phyloP scores from a whole-genome alignment of 2,329 filamentous ascomycete genomes.

The Massarina eburnea region DNA sequence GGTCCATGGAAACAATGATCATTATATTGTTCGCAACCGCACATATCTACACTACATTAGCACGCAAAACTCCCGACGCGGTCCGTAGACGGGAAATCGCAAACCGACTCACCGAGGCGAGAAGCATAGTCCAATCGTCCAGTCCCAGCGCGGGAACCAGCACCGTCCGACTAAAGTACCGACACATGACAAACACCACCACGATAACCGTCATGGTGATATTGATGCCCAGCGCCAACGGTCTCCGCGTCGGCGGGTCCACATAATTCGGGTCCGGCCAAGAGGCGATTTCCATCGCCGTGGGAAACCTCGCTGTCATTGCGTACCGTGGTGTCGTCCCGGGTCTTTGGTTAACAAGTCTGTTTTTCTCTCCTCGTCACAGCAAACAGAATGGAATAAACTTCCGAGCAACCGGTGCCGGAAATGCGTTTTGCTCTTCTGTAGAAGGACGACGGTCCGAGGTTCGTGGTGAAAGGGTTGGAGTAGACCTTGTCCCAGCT shows the following conservation, averaged over 20 bases:
- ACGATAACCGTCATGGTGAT: slow-evolving; percentile 25
- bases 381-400: too few relatives aligned
- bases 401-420: too few relatives aligned
- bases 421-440: too few relatives aligned
- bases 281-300: slow-evolving; percentile 22
- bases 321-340: too few relatives aligned
- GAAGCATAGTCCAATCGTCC: slow-evolving; percentile 20
- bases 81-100: too few relatives aligned
- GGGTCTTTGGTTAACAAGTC: too few relatives aligned
- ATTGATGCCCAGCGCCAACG: slow-evolving; percentile 25
- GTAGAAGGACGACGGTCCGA: too few relatives aligned
- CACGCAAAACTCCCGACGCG: too few relatives aligned
- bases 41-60: neutral
- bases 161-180: slow-evolving; percentile 28
- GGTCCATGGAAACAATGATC: slow-evolving; percentile 11
- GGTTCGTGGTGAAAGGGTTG: too few relatives aligned
- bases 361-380: too few relatives aligned
- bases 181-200: slow-evolving; percentile 18
- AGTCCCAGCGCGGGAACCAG: slow-evolving; percentile 25
- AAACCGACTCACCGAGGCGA: slow-evolving; percentile 16
- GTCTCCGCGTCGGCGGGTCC: slow-evolving; percentile 23
- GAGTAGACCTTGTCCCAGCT: too few relatives aligned
- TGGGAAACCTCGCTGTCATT: slow-evolving; percentile 33
- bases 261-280: slow-evolving; percentile 35
- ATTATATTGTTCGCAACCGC: slow-evolving; percentile 12